Conservation (phyloP, 768 basidiomycete genomes). For the Kwoniella sp. region DNA sequence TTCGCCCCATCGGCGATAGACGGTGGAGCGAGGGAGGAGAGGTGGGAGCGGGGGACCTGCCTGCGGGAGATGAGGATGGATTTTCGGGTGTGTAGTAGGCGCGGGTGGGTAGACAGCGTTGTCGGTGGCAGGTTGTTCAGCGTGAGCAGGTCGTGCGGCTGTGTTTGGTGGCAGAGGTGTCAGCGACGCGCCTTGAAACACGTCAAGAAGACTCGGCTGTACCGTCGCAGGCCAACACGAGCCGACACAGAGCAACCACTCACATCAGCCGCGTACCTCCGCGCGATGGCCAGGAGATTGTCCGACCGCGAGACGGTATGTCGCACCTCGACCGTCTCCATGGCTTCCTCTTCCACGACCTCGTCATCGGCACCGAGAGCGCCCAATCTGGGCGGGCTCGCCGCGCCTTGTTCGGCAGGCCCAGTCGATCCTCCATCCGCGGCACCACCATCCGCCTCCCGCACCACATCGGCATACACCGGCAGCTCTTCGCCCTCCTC, state of each 20-base stretch:
- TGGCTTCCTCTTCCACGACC: conserved; percentile 13
- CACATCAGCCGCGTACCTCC: conserved; percentile 45
- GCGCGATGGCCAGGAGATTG: conserved; percentile 34
- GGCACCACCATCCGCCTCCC: background rate
- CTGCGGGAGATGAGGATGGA: conserved; percentile 33
- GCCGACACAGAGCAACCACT: conserved; percentile 19
- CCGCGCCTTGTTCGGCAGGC: no score
- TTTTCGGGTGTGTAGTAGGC: conserved; percentile 40
- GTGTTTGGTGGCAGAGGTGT: background rate
- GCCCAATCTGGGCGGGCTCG: no score
- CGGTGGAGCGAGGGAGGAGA: background rate
- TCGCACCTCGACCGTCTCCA: conserved; percentile 28
- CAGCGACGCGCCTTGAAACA: no score
- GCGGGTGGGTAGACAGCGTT: conserved; percentile 35
- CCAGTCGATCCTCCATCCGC: conserved; percentile 17
- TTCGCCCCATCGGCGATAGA: background rate
- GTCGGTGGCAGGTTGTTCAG: conserved; percentile 41
- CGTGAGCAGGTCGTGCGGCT: conserved; percentile 46
- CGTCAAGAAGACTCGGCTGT: no score
- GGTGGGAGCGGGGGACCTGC: background rate
- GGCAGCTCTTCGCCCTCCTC: conserved; percentile 16
- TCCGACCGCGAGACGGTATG: conserved; percentile 35
- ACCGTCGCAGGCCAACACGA: no score
- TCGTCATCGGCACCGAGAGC: no score
- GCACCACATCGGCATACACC: no score